Conservation (phyloP, 345 rosid species). For the Tarenaya hassleriana region DNA sequence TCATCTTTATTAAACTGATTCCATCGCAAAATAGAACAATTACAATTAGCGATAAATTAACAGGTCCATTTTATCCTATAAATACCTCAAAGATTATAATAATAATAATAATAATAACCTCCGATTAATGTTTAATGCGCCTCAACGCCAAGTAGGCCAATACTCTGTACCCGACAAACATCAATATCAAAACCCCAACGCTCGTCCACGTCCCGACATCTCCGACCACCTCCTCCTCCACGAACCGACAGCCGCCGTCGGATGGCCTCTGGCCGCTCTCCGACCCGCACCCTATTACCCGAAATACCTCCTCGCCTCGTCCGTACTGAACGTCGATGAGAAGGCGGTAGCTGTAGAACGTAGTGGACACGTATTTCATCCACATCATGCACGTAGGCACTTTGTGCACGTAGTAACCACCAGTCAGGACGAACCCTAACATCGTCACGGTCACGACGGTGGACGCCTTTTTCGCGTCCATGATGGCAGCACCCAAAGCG, state of each 20-base stretch:
- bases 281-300: conserved; percentile 40
- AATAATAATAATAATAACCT: too few relatives aligned
- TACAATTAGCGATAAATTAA: too few relatives aligned
- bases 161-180: conserved; percentile 62
- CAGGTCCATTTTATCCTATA: too few relatives aligned
- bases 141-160: conserved; percentile 61
- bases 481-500: conserved; percentile 72
- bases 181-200: conserved; percentile 32
- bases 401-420: conserved; percentile 82
- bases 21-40: too few relatives aligned
- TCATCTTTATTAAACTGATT: too few relatives aligned
- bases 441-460: conserved; percentile 74
- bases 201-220: conserved; percentile 42
- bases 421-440: conserved; percentile 79
- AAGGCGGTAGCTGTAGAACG: conserved; percentile 66
- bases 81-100: too few relatives aligned
- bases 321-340: conserved; percentile 66
- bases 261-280: conserved; percentile 2
- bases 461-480: conserved; percentile 92
- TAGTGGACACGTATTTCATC: conserved; percentile 71
- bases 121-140: conserved; percentile 25
- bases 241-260: conserved; percentile 41
- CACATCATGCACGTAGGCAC: conserved; percentile 66
- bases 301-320: conserved; percentile 37
- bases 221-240: conserved; percentile 49